These are phyloP conservation scores for Exophiala dermatitidis DNA, from an alignment of 2,329 filamentous ascomycete species.

Conservation along the genomic window DNA sequence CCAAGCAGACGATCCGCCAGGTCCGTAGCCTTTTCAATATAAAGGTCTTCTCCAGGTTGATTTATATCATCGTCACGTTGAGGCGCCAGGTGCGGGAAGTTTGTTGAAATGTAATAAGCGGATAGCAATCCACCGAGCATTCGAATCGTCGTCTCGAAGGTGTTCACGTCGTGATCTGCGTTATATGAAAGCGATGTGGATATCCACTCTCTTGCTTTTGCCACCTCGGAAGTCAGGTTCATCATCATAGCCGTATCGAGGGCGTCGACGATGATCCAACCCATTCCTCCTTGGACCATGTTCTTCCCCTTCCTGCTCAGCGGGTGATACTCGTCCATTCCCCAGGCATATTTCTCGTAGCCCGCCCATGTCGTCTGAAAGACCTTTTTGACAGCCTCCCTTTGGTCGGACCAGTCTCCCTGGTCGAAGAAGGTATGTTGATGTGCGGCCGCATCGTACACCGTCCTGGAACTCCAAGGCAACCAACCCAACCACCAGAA, in stretches of 20 bases:
- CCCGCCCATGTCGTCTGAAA: conserved; percentile 89
- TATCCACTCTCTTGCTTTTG: conserved; percentile 84
- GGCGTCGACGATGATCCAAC: conserved; percentile 97
- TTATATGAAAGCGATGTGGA: conserved; percentile 73
- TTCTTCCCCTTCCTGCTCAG: conserved; percentile 68
- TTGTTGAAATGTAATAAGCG: conserved; percentile 87
- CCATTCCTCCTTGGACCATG: conserved; percentile 83
- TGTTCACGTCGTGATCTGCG: conserved; percentile 81
- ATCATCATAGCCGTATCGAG: conserved; percentile 97
- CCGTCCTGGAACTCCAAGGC: conserved; percentile 10
- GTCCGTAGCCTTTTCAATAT: conserved; percentile 91
- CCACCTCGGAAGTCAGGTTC: conserved; percentile 83
- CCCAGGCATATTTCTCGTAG: conserved; percentile 91
- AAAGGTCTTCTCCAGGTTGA: conserved; percentile 75
- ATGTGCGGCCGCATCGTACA: conserved; percentile 16
- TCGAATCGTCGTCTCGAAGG: conserved; percentile 94
- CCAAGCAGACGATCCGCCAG: conserved; percentile 78
- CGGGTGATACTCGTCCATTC: conserved; percentile 84
- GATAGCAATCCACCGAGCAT: conserved; percentile 92
- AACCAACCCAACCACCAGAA: conserved; percentile 67
- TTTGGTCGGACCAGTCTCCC: conserved; percentile 66
- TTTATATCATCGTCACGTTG: conserved; percentile 64
- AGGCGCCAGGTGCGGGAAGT: conserved; percentile 71
- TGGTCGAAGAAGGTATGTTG: conserved; percentile 12
- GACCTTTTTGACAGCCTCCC: conserved; percentile 76